These are phyloP conservation scores for Pleurotus giganteus DNA, from an alignment of 768 basidiomycete genomes.

Conservation along the genomic window DNA sequence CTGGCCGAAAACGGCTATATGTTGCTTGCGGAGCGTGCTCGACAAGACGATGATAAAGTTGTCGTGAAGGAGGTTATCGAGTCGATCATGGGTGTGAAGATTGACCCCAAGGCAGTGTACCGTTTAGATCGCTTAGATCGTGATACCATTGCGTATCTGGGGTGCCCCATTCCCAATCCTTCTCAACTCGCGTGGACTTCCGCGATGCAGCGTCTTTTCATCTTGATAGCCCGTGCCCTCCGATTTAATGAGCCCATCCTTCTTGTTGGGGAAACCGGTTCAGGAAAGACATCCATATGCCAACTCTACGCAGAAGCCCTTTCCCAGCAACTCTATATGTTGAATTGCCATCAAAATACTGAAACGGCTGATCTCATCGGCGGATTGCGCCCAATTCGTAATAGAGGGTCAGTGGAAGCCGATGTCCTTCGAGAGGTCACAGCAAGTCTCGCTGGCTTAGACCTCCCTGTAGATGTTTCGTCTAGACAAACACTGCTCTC, in stretches of 20 bases:
- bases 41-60: conserved; percentile 79
- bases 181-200: conserved; percentile 83
- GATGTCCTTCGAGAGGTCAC: conserved; percentile 45
- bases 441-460: conserved; percentile 38
- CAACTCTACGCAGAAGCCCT: conserved; percentile 78
- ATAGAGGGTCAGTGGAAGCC: conserved; percentile 55
- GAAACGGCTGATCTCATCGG: conserved; percentile 97
- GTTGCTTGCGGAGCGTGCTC: conserved; percentile 89
- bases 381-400: conserved; percentile 84
- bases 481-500: conserved; percentile 24
- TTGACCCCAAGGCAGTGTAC: conserved; percentile 76
- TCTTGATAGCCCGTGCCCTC: conserved; percentile 80
- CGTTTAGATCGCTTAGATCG: conserved; percentile 39
- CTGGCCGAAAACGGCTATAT: conserved; percentile 97
- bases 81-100: conserved; percentile 78
- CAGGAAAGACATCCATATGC: conserved; percentile 96
- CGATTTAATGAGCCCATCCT: conserved; percentile 92
- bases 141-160: conserved; percentile 49
- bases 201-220: conserved; percentile 89
- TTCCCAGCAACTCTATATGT: conserved; percentile 57
- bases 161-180: conserved; percentile 47
- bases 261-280: conserved; percentile 95
- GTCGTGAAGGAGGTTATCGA: conserved; percentile 95
- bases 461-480: conserved; percentile 25
- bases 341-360: conserved; percentile 98